Percentiles rank a stretch among this genome's conserved stretches.
Evolutionary conservation across 192 early-diverging fungal genomes (phyloP).

Genomic region (Coemansia sp.): DNA sequence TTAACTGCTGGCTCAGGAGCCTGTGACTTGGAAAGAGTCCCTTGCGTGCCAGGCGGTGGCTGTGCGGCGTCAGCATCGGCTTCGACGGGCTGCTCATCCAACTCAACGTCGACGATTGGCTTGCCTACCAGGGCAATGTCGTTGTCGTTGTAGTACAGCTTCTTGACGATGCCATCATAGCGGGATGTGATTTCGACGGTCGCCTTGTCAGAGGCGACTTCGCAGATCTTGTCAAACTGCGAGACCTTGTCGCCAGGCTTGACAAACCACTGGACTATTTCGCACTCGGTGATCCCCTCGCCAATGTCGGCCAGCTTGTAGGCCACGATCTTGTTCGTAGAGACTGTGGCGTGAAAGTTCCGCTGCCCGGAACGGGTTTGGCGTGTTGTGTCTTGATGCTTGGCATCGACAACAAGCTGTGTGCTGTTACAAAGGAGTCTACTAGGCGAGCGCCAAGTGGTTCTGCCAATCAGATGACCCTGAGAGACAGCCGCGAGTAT

Average conservation of each 20-base stretch:
- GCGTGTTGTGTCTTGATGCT: neutral
- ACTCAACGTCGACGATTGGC: slow-evolving; percentile 84
- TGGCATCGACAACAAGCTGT: neutral
- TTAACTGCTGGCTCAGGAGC: neutral
- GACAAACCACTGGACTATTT: slow-evolving; percentile 98
- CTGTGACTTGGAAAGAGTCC: neutral
- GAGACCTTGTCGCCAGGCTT: slow-evolving; percentile 83
- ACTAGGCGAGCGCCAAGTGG: neutral
- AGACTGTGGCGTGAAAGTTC: slow-evolving; percentile 52
- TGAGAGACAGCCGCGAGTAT: neutral
- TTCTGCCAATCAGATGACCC: neutral
- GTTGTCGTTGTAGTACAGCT: slow-evolving; percentile 77
- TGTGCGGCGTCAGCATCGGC: neutral
- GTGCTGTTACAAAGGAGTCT: neutral
- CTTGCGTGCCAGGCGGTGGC: neutral
- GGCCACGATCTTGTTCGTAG: slow-evolving; percentile 54
- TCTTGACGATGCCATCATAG: slow-evolving; percentile 78
- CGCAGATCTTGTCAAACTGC: slow-evolving; percentile 94
- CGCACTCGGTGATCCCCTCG: slow-evolving; percentile 96
- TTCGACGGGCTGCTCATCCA: slow-evolving; percentile 22
- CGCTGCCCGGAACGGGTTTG: slow-evolving; percentile 10
- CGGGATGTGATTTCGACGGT: slow-evolving; percentile 98
- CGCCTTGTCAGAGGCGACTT: slow-evolving; percentile 98
- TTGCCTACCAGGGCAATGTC: slow-evolving; percentile 91
- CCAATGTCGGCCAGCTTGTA: slow-evolving; percentile 96